Evolutionary conservation across 768 basidiomycete genomes (phyloP), one percentile per base, ranked within the genome.

Genomic region (Mycena epipterygia): DNA sequence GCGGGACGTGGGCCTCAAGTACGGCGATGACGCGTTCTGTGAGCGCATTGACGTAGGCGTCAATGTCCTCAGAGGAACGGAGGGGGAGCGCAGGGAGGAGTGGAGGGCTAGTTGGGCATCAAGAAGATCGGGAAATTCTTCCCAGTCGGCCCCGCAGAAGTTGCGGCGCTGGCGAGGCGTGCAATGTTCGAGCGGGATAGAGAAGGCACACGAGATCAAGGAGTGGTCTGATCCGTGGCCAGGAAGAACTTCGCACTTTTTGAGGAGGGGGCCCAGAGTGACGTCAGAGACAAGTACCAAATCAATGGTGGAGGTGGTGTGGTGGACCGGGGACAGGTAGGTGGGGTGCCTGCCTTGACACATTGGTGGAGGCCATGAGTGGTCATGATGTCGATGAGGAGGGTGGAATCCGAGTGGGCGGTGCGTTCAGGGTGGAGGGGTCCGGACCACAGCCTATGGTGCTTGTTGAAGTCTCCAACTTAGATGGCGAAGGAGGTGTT

Each of bases 301-400:
- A 29, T 58, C 57, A 27, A 58, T 58, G 23, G 57, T 58, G 5
- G 57, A 58, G 11, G 57, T 58, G 57, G 57, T 58, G 57, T 58
- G 57, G 25, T 58, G 57, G 57, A 58, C 39, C 17, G 57, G 57
- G 14, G 57, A 58, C 37, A 23, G 29, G 25, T 25, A 58, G 57
- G 41, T 58, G 53, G 32, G 33, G 53, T 56, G 19, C 53, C 33
- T 23, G 53, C 53, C 35, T 56, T 56, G 33, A 56, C n/a, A 19
- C 53, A 56, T 19, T 56, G 53, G 33, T 3, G 8, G 53, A 56
- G 33, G 21, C 53, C 53, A 19, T 56, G 19, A 5, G 9, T 37
- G 19, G 33, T 35, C 53, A 56, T 56, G 16, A 56, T 17, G 23
- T 56, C n/a, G 33, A 56, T 56, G 32, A 56, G 53, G 53, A 56